phyloP scores from a whole-genome alignment of 2,329 filamentous ascomycete species.

The Neonectria sp. region DNA sequence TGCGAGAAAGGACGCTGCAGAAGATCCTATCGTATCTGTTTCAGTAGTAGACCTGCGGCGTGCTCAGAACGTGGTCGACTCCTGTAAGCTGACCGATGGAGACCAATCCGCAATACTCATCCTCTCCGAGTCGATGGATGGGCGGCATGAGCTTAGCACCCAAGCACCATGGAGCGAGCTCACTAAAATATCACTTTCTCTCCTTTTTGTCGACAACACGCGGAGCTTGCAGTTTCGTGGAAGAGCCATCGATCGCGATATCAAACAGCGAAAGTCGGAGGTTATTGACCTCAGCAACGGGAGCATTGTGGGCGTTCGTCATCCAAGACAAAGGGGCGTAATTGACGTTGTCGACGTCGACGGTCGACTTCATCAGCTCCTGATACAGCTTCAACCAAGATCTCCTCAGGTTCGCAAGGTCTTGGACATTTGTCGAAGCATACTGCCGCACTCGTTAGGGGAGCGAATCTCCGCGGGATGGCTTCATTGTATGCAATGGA shows the following conservation, averaged over 20 bases:
- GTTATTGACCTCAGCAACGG: constrained; percentile 63
- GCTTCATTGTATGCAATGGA: constrained; percentile 83
- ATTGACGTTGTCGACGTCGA: constrained; percentile 78
- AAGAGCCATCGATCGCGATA: constrained; percentile 67
- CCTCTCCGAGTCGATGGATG: constrained; percentile 75
- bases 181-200: constrained; percentile 76
- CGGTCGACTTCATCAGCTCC: constrained; percentile 75
- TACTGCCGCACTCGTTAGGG: constrained; percentile 71
- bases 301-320: constrained; percentile 68
- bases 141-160: constrained; percentile 76
- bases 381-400: constrained; percentile 76
- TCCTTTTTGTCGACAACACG: constrained; percentile 72
- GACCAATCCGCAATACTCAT: constrained; percentile 78
- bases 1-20: constrained; percentile 39
- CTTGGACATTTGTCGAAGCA: constrained; percentile 74
- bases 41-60: constrained; percentile 66
- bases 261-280: constrained; percentile 60
- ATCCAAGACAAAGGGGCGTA: constrained; percentile 71
- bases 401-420: constrained; percentile 74
- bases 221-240: constrained; percentile 71
- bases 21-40: constrained; percentile 47
- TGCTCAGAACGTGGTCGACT: constrained; percentile 79
- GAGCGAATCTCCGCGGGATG: constrained; percentile 78
- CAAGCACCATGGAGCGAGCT: constrained; percentile 83
- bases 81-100: constrained; percentile 79